Percentiles rank a stretch among this genome's conserved stretches.
These are phyloP conservation scores for Fraxinus quadrangulata DNA, from an alignment of 257 asterid genomes.

Conservation along the genomic window DNA sequence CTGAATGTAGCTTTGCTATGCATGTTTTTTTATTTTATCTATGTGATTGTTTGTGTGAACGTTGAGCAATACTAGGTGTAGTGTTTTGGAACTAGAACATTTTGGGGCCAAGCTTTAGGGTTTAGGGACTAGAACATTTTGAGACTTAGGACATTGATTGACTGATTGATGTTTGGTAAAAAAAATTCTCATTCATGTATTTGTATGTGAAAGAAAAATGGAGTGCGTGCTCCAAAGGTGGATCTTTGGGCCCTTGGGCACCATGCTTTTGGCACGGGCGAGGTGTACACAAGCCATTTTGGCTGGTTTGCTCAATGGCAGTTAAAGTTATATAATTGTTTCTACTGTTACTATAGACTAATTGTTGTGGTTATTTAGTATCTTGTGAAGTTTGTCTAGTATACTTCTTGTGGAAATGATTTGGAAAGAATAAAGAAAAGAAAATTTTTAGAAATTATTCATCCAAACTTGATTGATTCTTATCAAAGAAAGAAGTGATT, in stretches of 20 bases:
- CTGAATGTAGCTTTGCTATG: background rate
- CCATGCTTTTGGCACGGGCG: background rate
- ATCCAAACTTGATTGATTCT: background rate
- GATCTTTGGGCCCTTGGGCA: background rate
- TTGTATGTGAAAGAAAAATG: background rate
- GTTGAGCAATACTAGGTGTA: background rate
- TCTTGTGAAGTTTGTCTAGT: background rate
- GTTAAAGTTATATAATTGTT: background rate
- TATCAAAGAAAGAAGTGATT: background rate
- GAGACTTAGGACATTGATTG: constrained; percentile 20
- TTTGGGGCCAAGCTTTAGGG: constrained; percentile 1
- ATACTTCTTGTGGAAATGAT: background rate
- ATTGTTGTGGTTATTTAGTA: background rate
- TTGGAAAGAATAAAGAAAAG: background rate
- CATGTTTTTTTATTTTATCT: background rate
- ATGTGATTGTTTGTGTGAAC: background rate
- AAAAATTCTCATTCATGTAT: background rate
- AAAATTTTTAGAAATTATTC: background rate
- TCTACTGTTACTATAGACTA: background rate
- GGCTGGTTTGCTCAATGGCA: background rate
- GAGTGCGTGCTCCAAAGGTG: background rate
- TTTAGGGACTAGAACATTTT: constrained; percentile 7
- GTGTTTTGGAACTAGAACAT: background rate
- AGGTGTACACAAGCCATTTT: background rate
- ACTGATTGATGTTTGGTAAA: background rate